Percentiles rank a stretch among this genome's conserved stretches.
These are phyloP conservation scores for Marasmius tenuissimus DNA, from an alignment of 1,284 basidiomycete genomes.

Conservation along the genomic window DNA sequence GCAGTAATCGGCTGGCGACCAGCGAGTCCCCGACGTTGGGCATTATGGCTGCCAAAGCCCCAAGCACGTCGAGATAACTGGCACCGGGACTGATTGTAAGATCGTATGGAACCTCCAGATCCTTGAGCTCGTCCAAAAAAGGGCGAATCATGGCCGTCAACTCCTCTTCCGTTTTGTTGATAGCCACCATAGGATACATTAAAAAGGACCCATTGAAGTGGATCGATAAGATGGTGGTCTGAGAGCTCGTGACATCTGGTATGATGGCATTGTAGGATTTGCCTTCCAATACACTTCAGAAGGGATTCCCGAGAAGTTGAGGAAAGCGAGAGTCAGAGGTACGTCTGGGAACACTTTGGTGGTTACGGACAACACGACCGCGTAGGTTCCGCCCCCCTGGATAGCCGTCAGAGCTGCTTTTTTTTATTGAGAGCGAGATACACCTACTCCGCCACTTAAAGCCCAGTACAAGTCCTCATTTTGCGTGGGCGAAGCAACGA, in stretches of 20 bases:
- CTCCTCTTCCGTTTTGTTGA: not conserved
- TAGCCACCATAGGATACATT: not conserved
- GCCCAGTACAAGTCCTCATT: constrained; percentile 3
- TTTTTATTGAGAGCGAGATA: not conserved
- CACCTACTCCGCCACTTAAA: constrained; percentile 9
- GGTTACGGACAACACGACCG: not conserved
- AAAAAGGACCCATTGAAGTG: not conserved
- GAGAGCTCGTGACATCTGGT: not conserved
- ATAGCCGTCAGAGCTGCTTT: not conserved
- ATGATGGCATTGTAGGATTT: constrained; percentile 11
- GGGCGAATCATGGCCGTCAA: too few species aligned
- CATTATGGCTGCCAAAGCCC: not conserved
- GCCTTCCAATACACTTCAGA: constrained; percentile 15
- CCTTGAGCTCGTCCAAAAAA: too few species aligned
- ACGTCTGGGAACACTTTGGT: constrained; percentile 9
- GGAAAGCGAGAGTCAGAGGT: constrained; percentile 8
- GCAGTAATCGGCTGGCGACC: constrained; percentile 14
- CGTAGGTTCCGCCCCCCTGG: constrained; percentile 6
- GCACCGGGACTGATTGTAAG: not conserved
- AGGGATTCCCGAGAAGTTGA: constrained; percentile 11
- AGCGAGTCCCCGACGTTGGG: not conserved
- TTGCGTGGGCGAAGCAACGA: not conserved
- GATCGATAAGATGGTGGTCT: not conserved
- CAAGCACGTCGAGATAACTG: not conserved
- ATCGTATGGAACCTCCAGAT: not conserved